Conservation (phyloP, 768 basidiomycete genomes). For the Calocera cornea region DNA sequence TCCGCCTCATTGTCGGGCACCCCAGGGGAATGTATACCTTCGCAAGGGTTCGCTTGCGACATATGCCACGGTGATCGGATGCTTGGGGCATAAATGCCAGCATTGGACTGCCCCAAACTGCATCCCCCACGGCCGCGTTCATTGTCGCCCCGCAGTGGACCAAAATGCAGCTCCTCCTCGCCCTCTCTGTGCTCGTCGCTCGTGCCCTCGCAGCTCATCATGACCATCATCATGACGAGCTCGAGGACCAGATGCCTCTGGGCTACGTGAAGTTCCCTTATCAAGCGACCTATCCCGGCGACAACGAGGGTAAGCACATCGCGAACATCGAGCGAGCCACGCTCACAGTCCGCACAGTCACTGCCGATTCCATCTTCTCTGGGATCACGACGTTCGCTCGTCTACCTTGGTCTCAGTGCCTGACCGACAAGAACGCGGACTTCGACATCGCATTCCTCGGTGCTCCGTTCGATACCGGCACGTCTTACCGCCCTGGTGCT, state of each 20-base stretch:
- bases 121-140: neutral
- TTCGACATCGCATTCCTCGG: neutral
- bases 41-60: neutral
- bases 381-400: neutral
- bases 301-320: conserved; percentile 39
- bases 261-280: conserved; percentile 55
- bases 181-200: conserved; percentile 20
- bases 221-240: conserved; percentile 27
- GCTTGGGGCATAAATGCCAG: neutral
- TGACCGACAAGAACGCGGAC: neutral
- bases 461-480: neutral
- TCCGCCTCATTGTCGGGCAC: neutral
- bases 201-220: conserved; percentile 21
- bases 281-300: conserved; percentile 43
- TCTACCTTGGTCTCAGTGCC: neutral
- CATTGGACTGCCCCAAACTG: neutral
- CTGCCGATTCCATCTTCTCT: neutral
- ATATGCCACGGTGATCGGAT: neutral
- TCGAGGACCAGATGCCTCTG: conserved; percentile 43
- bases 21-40: neutral
- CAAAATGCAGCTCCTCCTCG: conserved; percentile 9
- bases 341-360: neutral
- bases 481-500: neutral
- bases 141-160: neutral
- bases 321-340: neutral